phyloP scores from a whole-genome alignment of 805 yeast species.

The Wickerhamiella sorbophila region DNA sequence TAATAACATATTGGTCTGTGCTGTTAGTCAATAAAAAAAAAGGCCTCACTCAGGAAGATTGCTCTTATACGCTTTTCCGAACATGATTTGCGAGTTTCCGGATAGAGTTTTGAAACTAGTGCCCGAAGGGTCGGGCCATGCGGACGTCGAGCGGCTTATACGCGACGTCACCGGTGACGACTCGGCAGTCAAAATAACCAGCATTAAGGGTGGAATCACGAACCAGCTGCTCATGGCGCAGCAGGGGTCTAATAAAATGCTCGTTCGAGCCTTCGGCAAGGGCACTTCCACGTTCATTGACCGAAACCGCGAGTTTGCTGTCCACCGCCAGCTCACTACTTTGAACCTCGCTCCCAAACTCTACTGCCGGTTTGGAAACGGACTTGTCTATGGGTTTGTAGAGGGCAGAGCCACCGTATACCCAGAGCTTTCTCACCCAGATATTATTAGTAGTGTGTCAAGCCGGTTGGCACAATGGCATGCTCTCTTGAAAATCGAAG shows the following conservation, averaged over 20 bases:
- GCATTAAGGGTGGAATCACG: constrained; percentile 28
- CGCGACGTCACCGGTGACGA: neutral
- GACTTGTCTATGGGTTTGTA: constrained; percentile 54
- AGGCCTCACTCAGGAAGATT: no score
- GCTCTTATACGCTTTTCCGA: no score
- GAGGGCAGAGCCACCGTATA: constrained; percentile 49
- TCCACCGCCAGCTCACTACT: constrained; percentile 48
- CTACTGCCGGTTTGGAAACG: constrained; percentile 55
- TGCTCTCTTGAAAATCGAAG: constrained; percentile 24
- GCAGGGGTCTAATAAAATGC: constrained; percentile 15
- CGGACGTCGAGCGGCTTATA: neutral
- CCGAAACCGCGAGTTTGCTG: constrained; percentile 57
- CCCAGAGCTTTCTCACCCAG: constrained; percentile 35
- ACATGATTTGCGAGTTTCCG: constrained; percentile 1
- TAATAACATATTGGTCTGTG: no score
- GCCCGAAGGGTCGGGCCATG: neutral
- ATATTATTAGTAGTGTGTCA: constrained; percentile 44
- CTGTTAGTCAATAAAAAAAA: no score
- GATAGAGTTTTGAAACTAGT: neutral
- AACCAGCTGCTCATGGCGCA: constrained; percentile 23
- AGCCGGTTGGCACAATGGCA: constrained; percentile 63
- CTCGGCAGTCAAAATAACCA: constrained; percentile 12
- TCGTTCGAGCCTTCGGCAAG: constrained; percentile 59
- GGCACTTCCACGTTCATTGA: constrained; percentile 63
- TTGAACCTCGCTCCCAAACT: constrained; percentile 53